Evolutionary conservation across 1,139 yeast species (phyloP), one percentile per base, ranked within the genome.

Genomic region (Citeromyces siamensis): DNA sequence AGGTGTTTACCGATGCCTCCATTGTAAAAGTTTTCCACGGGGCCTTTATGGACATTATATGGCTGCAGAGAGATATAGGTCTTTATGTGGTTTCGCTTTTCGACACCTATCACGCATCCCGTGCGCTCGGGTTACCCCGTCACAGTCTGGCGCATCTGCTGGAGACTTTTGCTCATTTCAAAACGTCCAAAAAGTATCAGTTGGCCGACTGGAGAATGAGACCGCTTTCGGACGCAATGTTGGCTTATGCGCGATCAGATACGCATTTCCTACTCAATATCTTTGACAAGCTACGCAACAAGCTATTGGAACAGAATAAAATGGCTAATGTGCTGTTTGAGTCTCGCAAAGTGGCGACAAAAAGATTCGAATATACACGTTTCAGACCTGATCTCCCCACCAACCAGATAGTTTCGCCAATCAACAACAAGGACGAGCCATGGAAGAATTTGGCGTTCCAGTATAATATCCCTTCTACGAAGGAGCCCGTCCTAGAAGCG

Each of bases 51-150:
- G 99, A 93, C 62, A 82, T 90, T 7, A 79, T 85, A 36, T 93
- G 99, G 99, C 64, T 93, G 32, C 99, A 93, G 59, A 68, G 98
- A 46, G 98, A 93, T 52, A 67, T 93, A 44, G 99, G 99, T 0
- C 60, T 93, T 10, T 93, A 93, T 48, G 62, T 93, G 17, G 98
- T 90, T 6, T 74, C 93, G 29, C 59, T 93, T 19, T 90, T 93
- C 55, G 99, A 93, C 54, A 93, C 98, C 0, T 88, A 71, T 54
- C 90, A 81, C 58, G 98, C 98, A 0, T 74, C 95, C 1, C 75
- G 73, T 44, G 73, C 72, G 14, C 62, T 93, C 22, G 84, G 85
- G 0, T 70, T 86, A 42, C 86, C 94, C 8, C 79, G 77, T 47
- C 80, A 81, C 50, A 81, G 95, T 31, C 66, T 93, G 42, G 95